Base-by-base conservation (phyloP, 1,139 yeast species). In the Torulaspora pretoriensis region DNA sequence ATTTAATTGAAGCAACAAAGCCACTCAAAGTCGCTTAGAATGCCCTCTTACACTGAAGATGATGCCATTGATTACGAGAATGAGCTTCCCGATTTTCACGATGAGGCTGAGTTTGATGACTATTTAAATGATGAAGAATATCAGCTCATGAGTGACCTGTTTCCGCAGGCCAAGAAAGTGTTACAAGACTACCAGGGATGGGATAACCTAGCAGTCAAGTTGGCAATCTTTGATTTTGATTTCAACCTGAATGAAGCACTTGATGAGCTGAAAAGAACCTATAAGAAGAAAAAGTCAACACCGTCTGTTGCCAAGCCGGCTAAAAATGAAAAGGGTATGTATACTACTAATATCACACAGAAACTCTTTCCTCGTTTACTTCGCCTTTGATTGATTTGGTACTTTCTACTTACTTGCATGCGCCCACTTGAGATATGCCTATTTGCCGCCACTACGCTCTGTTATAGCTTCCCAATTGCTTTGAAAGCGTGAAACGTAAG, bases 61-160 rank as follows among this genome's bases (percentile, higher is more conserved):
- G 57, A 54, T 34, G 48, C 51, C 17, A 46, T 42, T 14, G 55
- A 52, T 30, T 52, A 54, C 37, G 53, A 56, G 17, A 55, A 60
- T 31, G 60, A 57, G 9, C 36, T 53, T 8, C 61, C 61, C 3
- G 59, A 57, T 7, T 63, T 61, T 41, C 61, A 56, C 28, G 65
- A 61, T 43, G 69, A 65, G 45, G 61, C 55, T 17, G 69, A 64
- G 36, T 54, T 65, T 29, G 66, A 61, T 40, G 69, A 65, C 40
- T 64, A 64, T 50, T 53, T 63, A 48, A 62, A 61, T 46, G 65
- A 62, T 36, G 66, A 63, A 37, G 67, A 63, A 40, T 62, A 60
- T 35, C 60, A 61, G n/a, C 46, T 63, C 32, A 60, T 63, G 57
- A 56, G 48, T 38, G 52, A 56, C 14, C 35, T 60, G 28, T 53